Evolutionary conservation across 139 green algal species (phyloP).

Genomic region (Tetraselmis chui): DNA sequence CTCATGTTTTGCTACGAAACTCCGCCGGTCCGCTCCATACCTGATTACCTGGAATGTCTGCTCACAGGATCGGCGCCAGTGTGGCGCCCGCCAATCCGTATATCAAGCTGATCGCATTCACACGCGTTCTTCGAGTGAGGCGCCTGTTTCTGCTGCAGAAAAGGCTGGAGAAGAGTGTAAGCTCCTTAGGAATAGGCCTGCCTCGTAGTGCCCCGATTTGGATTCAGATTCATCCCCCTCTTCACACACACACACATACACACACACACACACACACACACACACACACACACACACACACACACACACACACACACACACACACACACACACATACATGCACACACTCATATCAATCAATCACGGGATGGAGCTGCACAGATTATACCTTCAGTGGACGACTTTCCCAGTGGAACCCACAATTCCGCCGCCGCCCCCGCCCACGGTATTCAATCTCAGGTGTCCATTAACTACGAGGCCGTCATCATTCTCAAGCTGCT

Average conservation of each 20-base stretch:
- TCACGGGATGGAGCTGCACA: too few relatives aligned
- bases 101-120: neutral
- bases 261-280: too few relatives aligned
- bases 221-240: too few relatives aligned
- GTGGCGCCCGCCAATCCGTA: neutral
- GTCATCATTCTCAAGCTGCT: neutral
- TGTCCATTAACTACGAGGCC: neutral
- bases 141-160: neutral
- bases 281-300: too few relatives aligned
- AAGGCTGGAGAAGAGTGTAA: neutral
- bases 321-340: too few relatives aligned
- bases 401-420: too few relatives aligned
- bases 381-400: too few relatives aligned
- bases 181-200: neutral
- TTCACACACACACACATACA: too few relatives aligned
- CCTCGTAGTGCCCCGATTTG: too few relatives aligned
- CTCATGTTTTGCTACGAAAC: neutral
- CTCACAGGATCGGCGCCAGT: neutral
- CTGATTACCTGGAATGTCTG: neutral
- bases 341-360: too few relatives aligned
- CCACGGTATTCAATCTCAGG: neutral
- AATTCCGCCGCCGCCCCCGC: too few relatives aligned
- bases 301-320: too few relatives aligned
- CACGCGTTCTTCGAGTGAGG: neutral
- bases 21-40: neutral